Evolutionary conservation across 2,329 filamentous ascomycete genomes (phyloP).

Genomic region (Xylariaceae sp.): DNA sequence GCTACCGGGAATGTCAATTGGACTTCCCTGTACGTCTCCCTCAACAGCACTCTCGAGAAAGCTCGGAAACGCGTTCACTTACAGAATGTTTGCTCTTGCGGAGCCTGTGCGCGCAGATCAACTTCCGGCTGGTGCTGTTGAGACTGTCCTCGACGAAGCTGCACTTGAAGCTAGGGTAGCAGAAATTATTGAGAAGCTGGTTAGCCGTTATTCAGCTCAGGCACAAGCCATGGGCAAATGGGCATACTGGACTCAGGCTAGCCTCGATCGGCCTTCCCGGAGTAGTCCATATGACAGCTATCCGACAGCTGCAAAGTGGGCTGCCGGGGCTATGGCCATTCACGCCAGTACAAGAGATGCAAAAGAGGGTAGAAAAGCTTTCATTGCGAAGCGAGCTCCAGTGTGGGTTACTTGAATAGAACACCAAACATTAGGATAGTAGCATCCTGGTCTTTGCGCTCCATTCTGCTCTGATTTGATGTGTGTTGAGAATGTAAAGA

Average conservation of each 20-base stretch:
- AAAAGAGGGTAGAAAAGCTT: conserved; percentile 3
- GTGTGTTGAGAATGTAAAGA: no score
- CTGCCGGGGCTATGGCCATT: not conserved
- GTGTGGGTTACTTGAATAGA: conserved; percentile 1
- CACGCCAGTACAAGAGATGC: not conserved
- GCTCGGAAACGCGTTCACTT: conserved; percentile 34
- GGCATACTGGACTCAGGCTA: conserved; percentile 44
- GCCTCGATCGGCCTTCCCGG: not conserved
- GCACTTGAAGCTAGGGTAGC: conserved; percentile 36
- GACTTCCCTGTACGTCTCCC: conserved; percentile 43
- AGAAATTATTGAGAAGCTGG: conserved; percentile 33
- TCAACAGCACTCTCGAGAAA: conserved; percentile 37
- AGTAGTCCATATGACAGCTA: not conserved
- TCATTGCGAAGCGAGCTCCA: conserved; percentile 10
- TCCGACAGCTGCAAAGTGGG: not conserved
- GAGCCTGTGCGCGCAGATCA: conserved; percentile 36
- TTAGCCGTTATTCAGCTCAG: conserved; percentile 33
- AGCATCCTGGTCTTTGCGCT: no score
- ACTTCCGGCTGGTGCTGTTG: conserved; percentile 34
- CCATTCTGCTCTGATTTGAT: no score
- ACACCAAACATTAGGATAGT: no score
- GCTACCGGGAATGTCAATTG: conserved; percentile 40
- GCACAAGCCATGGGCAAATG: conserved; percentile 44
- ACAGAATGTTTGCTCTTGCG: conserved; percentile 40
- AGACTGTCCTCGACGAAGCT: conserved; percentile 32